These are phyloP conservation scores for Candida sp. DNA, from an alignment of 1,139 yeast genomes.

Conservation along the genomic window DNA sequence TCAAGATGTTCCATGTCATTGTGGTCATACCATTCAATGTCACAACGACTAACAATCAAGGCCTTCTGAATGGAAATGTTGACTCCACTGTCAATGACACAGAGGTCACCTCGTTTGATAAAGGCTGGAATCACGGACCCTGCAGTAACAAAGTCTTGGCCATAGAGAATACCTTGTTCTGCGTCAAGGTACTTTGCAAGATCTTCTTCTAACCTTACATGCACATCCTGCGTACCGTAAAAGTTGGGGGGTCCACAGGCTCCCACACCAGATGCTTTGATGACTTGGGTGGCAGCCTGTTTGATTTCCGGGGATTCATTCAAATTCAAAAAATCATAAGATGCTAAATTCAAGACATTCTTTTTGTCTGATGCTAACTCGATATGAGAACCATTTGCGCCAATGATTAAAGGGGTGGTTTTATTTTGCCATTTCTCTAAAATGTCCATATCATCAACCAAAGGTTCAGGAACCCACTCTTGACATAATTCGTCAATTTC, in stretches of 20 bases:
- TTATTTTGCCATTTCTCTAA: conserved; percentile 61
- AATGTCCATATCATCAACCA: conserved; percentile 53
- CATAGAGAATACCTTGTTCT: conserved; percentile 80
- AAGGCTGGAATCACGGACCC: conserved; percentile 98
- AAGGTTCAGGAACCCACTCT: conserved; percentile 91
- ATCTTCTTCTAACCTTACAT: conserved; percentile 74
- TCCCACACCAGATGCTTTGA: conserved; percentile 85
- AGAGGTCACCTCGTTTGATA: conserved; percentile 90
- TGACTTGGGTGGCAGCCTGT: conserved; percentile 55
- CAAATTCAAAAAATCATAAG: conserved; percentile 61
- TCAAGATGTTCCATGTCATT: conserved; percentile 85
- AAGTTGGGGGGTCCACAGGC: conserved; percentile 99
- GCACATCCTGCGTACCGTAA: conserved; percentile 94
- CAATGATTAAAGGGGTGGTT: conserved; percentile 60
- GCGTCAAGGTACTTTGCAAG: conserved; percentile 72
- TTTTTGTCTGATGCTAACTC: conserved; percentile 10
- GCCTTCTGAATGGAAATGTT: conserved; percentile 86
- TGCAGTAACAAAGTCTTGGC: conserved; percentile 89
- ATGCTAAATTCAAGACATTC: conserved; percentile 58
- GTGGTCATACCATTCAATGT: conserved; percentile 81
- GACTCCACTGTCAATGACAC: conserved; percentile 83
- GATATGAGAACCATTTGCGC: conserved; percentile 54
- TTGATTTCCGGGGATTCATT: conserved; percentile 45
- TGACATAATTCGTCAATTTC: conserved; percentile 83
- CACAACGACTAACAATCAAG: conserved; percentile 79